These are phyloP conservation scores for Puccinia novopanici DNA, from an alignment of 1,284 basidiomycete species.

Conservation along the genomic window DNA sequence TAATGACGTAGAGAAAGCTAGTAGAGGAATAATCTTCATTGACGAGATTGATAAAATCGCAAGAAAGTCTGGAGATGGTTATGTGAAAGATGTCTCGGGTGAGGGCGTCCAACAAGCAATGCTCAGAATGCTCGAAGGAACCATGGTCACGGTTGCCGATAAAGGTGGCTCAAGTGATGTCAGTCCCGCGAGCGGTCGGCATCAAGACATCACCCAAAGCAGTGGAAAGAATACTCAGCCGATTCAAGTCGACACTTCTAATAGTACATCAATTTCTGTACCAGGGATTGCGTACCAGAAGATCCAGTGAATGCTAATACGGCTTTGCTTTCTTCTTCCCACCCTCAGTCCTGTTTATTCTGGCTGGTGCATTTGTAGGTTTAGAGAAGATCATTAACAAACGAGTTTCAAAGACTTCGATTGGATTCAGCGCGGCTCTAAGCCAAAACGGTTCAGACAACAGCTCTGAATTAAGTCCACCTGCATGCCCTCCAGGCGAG, in stretches of 20 bases:
- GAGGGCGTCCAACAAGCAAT: slow-evolving; percentile 94
- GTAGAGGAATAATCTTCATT: slow-evolving; percentile 89
- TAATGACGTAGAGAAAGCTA: slow-evolving; percentile 80
- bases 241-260: slow-evolving; percentile 76
- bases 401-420: slow-evolving; percentile 71
- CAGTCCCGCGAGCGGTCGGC: slow-evolving; percentile 32
- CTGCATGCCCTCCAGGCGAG: slow-evolving; percentile 54
- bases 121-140: slow-evolving; percentile 88
- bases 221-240: slow-evolving; percentile 9
- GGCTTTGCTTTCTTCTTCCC: neutral
- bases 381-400: slow-evolving; percentile 78
- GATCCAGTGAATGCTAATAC: neutral
- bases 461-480: slow-evolving; percentile 66
- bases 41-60: slow-evolving; percentile 95
- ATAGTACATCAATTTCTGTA: slow-evolving; percentile 60
- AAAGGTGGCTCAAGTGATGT: slow-evolving; percentile 63
- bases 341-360: slow-evolving; percentile 70
- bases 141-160: slow-evolving; percentile 71
- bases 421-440: slow-evolving; percentile 47
- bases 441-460: slow-evolving; percentile 74
- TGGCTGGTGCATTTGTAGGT: slow-evolving; percentile 92
- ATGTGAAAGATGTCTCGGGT: slow-evolving; percentile 84
- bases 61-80: slow-evolving; percentile 65
- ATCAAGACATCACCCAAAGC: slow-evolving; percentile 56
- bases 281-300: no score